phyloP scores from a whole-genome alignment of 805 yeast species.

The Ogataea allantospora region DNA sequence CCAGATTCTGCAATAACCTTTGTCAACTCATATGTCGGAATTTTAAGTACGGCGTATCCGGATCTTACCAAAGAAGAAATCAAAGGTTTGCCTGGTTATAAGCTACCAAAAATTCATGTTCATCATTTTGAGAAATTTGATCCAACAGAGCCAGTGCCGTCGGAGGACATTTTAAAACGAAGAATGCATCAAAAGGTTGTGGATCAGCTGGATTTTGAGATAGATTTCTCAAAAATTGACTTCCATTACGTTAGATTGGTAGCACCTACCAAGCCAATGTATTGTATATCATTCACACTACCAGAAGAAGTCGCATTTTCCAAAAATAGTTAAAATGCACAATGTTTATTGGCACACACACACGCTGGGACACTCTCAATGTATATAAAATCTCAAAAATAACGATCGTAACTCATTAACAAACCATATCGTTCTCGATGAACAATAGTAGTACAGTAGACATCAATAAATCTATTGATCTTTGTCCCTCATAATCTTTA shows the following conservation, averaged over 20 bases:
- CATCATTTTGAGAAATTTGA: constrained; percentile 91
- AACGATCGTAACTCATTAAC: constrained; percentile 9
- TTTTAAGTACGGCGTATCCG: constrained; percentile 46
- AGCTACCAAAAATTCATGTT: constrained; percentile 75
- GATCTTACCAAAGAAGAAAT: constrained; percentile 38
- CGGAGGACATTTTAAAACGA: constrained; percentile 61
- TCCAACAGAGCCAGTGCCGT: constrained; percentile 65
- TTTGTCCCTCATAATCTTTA: constrained; percentile 25
- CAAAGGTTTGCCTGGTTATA: constrained; percentile 43
- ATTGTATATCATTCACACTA: constrained; percentile 74
- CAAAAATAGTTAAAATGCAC: not conserved
- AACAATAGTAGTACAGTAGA: constrained; percentile 2
- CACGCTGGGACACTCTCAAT: constrained; percentile 7
- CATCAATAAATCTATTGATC: constrained; percentile 4
- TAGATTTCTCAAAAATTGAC: constrained; percentile 46
- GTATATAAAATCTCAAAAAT: constrained; percentile 12
- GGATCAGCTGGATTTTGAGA: constrained; percentile 44
- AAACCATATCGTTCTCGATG: constrained; percentile 7
- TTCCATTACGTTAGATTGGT: constrained; percentile 91
- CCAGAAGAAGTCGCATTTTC: constrained; percentile 65
- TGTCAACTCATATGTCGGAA: constrained; percentile 71
- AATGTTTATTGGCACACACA: constrained; percentile 1
- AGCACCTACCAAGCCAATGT: constrained; percentile 97
- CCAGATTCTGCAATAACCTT: constrained; percentile 92
- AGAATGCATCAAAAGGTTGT: constrained; percentile 59